Conservation (phyloP, 345 rosid genomes). For the Gossypium arboreum region DNA sequence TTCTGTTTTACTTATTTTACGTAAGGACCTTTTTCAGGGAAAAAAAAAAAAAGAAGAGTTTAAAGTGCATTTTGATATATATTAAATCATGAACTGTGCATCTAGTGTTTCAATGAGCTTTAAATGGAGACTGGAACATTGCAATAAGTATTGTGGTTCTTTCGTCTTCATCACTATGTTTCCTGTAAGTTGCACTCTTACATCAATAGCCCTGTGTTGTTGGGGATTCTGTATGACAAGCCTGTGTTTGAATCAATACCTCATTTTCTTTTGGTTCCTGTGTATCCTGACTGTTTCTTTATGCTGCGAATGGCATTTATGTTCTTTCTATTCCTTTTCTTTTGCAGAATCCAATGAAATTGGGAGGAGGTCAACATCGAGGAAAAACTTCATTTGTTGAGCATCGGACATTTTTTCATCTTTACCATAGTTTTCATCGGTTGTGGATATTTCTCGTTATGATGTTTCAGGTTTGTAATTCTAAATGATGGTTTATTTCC, state of each 20-base stretch:
- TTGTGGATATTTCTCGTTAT: constrained; percentile 92
- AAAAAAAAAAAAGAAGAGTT: not conserved
- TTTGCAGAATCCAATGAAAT: constrained; percentile 57
- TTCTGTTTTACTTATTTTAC: not conserved
- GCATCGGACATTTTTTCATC: constrained; percentile 92
- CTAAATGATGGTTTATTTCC: constrained; percentile 9
- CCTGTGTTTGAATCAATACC: not conserved
- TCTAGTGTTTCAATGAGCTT: not conserved
- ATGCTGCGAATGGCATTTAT: not conserved
- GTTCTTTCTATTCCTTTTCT: not conserved
- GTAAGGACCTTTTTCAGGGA: not conserved
- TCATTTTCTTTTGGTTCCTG: not conserved
- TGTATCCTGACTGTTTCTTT: not conserved
- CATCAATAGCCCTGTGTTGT: not conserved
- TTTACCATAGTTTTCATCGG: constrained; percentile 95
- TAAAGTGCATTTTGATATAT: not conserved
- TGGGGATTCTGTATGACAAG: not conserved
- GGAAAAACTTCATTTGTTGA: constrained; percentile 98
- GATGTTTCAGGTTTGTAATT: constrained; percentile 91
- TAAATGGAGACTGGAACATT: not conserved
- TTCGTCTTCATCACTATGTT: not conserved
- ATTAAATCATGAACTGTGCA: constrained; percentile 6
- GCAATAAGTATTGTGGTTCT: not conserved
- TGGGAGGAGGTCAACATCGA: constrained; percentile 55
- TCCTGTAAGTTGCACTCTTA: not conserved